phyloP scores from a whole-genome alignment of 1,284 basidiomycete species.

The Ceratobasidium sp. region DNA sequence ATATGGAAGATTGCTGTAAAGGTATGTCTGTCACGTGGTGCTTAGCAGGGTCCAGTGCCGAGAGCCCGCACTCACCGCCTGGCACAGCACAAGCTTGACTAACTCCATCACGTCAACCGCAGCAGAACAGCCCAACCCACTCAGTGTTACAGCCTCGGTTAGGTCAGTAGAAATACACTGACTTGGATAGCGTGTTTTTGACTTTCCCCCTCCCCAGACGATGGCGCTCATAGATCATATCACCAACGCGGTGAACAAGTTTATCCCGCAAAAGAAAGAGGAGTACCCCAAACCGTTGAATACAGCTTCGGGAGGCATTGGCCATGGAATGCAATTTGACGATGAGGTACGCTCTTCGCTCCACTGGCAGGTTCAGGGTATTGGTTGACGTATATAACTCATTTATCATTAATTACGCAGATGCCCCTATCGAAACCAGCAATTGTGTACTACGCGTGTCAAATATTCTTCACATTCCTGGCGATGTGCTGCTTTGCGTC shows the following conservation, averaged over 20 bases:
- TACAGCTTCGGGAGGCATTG: slow-evolving; percentile 58
- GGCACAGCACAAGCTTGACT: slow-evolving; percentile 32
- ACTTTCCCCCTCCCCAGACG: not conserved
- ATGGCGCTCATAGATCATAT: slow-evolving; percentile 49
- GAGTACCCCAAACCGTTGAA: slow-evolving; percentile 44
- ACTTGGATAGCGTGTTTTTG: not conserved
- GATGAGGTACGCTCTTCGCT: slow-evolving; percentile 65
- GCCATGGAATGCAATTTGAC: slow-evolving; percentile 64
- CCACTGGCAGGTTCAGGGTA: slow-evolving; percentile 40
- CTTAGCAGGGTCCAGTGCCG: slow-evolving; percentile 16
- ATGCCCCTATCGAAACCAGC: slow-evolving; percentile 83
- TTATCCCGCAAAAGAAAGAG: slow-evolving; percentile 52
- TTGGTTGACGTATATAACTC: slow-evolving; percentile 41
- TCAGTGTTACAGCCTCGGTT: not conserved
- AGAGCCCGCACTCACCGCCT: slow-evolving; percentile 23
- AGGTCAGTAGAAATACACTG: slow-evolving; percentile 16
- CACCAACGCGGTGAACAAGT: slow-evolving; percentile 51
- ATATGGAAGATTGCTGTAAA: not conserved
- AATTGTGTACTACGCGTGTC: slow-evolving; percentile 71
- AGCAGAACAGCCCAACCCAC: slow-evolving; percentile 15
- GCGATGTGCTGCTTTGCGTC: slow-evolving; percentile 86
- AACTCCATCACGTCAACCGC: slow-evolving; percentile 34
- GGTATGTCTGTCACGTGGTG: slow-evolving; percentile 14
- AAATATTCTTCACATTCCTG: slow-evolving; percentile 87
- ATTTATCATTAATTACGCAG: slow-evolving; percentile 52